Evolutionary conservation across 371 early-diverging fungal genomes (phyloP).

Genomic region (Catenaria anguillulae): DNA sequence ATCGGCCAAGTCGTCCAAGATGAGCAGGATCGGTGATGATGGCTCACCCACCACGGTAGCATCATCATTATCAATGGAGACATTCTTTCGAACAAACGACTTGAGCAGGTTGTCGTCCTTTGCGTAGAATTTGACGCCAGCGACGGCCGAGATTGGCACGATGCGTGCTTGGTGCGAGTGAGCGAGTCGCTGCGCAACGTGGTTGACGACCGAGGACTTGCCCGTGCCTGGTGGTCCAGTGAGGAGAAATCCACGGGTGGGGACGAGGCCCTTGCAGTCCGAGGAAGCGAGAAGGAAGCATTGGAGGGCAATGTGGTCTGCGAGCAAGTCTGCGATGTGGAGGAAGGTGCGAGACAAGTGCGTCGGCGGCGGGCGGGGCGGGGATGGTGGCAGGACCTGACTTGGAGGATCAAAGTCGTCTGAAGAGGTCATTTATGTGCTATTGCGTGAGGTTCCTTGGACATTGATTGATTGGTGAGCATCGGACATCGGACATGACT

Average conservation of each 20-base stretch:
- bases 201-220: neutral
- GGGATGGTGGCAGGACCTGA: no score
- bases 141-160: neutral
- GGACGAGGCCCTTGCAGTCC: neutral
- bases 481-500: no score
- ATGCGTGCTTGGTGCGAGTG: neutral
- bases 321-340: no score
- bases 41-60: neutral
- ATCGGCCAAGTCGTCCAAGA: neutral
- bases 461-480: no score
- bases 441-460: no score
- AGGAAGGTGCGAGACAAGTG: no score
- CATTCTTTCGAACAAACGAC: neutral
- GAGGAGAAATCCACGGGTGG: neutral
- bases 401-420: no score
- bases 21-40: neutral
- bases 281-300: no score
- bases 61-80: neutral
- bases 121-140: neutral
- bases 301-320: no score
- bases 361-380: no score
- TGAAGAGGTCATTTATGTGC: no score
- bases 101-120: neutral
- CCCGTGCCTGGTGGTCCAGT: neutral
- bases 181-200: neutral